A percentile compares a stretch with the other conserved stretches of the same genome.
Evolutionary conservation across 2,329 filamentous ascomycete genomes (phyloP).

Genomic region (Verticillium alfalfae): DNA sequence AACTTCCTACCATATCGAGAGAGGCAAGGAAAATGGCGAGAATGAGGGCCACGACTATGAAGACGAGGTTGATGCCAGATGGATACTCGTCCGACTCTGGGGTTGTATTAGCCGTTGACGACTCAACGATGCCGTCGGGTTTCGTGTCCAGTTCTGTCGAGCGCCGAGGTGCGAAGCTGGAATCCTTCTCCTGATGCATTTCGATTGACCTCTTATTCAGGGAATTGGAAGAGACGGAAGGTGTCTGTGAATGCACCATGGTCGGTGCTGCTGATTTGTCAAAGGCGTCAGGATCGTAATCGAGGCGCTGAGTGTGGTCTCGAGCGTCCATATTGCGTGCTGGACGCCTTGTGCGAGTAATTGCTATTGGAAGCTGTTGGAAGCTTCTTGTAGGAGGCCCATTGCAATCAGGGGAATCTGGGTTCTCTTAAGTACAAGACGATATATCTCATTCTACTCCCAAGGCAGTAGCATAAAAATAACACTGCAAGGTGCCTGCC

Average conservation of each 20-base stretch:
- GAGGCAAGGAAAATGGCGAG: slow-evolving; percentile 35
- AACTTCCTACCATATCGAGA: slow-evolving; percentile 19
- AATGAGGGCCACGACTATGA: slow-evolving; percentile 31
- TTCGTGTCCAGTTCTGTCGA: not conserved
- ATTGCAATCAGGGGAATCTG: no score
- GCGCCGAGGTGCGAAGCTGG: not conserved
- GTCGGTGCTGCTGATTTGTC: not conserved
- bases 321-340: not conserved
- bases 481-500: not conserved
- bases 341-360: no score
- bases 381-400: no score
- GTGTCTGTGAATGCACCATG: not conserved
- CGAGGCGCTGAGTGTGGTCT: not conserved
- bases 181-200: not conserved
- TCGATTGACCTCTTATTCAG: not conserved
- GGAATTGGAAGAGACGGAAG: not conserved
- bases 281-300: not conserved
- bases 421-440: no score
- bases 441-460: not conserved
- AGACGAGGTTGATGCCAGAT: slow-evolving; percentile 16
- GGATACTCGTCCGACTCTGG: slow-evolving; percentile 3
- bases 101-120: not conserved
- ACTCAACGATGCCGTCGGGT: not conserved
- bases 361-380: no score
- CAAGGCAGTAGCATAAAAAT: not conserved